These are phyloP conservation scores for Clarireedia paspali DNA, from an alignment of 2,329 filamentous ascomycete species.

Conservation along the genomic window DNA sequence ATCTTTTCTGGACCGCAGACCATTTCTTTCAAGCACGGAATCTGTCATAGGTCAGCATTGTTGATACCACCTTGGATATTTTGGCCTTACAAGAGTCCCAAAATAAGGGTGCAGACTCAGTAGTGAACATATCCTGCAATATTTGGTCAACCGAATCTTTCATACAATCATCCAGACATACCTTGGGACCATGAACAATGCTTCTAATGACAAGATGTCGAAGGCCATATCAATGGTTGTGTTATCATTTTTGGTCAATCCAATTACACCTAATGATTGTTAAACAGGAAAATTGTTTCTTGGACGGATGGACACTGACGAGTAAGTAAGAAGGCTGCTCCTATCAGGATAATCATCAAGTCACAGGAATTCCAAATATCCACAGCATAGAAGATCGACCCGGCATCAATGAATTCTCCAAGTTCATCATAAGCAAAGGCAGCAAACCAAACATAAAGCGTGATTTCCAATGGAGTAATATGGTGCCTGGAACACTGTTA, in stretches of 20 bases:
- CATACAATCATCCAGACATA: constrained; percentile 21
- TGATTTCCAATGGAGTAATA: constrained; percentile 61
- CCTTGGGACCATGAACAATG: constrained; percentile 79
- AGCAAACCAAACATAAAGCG: constrained; percentile 79
- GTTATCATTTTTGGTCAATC: constrained; percentile 51
- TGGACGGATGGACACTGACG: constrained; percentile 43
- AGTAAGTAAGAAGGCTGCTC: constrained; percentile 60
- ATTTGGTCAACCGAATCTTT: constrained; percentile 7
- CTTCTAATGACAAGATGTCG: constrained; percentile 82
- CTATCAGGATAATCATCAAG: constrained; percentile 66
- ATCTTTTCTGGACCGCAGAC: constrained; percentile 31
- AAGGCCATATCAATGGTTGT: constrained; percentile 72
- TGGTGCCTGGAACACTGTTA: constrained; percentile 30
- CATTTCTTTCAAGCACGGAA: constrained; percentile 91
- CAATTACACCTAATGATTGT: constrained; percentile 49
- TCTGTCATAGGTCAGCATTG: constrained; percentile 32
- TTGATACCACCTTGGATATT: not conserved
- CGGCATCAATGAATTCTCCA: constrained; percentile 78
- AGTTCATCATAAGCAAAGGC: constrained; percentile 85
- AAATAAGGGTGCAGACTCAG: constrained; percentile 85
- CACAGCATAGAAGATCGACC: constrained; percentile 74
- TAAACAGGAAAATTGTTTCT: not conserved
- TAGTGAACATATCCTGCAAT: constrained; percentile 67
- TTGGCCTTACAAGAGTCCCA: constrained; percentile 54
- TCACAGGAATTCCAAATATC: constrained; percentile 77